Base-by-base conservation (phyloP, 371 early-diverging fungal genomes). In the Aphelidium insulamus region DNA sequence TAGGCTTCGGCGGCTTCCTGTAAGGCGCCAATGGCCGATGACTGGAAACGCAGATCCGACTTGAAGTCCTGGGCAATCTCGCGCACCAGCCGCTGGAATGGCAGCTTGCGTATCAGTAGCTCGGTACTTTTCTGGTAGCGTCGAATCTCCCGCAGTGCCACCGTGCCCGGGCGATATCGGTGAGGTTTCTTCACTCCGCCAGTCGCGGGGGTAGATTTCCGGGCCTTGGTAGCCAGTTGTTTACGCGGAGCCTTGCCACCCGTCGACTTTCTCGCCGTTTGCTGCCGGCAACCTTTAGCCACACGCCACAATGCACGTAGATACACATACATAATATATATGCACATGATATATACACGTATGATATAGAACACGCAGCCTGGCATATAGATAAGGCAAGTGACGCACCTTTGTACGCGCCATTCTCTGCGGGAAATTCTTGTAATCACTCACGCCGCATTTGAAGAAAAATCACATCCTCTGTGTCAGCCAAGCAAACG, bases 1-100 rank as follows among this genome's bases (percentile, higher is more conserved):
- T 90, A 95, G 37, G 88, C 85, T 65, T 98, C 99, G 32, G 88
- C 64, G 38, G 95, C 92, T 66, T 98, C 99, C 64, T 98, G 98
- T 24, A 98, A 76, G 26, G 94, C 91, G 46, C 82, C 83, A 48
- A 97, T 84, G 43, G 97, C 94, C 26, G 87, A 84, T 26, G 80
- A 79, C 62, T 95, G 92, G 79, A 95, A 97, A 48, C 94, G 82
- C 33, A 97, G 63, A 52, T 95, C 95, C 24, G 86, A 82, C 75
- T 91, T 94, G 68, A 85, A 82, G 58, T 86, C 84, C 53, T 84
- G 80, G 46, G 87, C 87, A 32, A 92, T 84, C 52, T 86, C 86
- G 54, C 91, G 73, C 30, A 94, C 92, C 26, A 95, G 72, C 49
- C 87, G 77, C 61, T 95, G 95, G 80, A 97, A 97, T 35, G 98